Conservation (phyloP, 768 basidiomycete species). For the Pholiota conissans region DNA sequence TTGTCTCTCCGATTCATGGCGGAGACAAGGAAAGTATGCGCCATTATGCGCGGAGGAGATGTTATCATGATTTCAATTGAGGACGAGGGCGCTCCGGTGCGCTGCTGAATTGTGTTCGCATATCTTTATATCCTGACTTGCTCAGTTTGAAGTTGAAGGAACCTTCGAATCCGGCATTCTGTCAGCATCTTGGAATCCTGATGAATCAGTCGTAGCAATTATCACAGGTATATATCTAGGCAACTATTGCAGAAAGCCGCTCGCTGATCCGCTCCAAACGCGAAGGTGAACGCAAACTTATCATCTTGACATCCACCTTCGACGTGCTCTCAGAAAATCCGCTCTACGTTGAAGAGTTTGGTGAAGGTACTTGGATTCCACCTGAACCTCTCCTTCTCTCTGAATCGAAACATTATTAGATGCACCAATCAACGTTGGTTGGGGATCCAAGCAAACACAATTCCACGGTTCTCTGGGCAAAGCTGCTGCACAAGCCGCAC, state of each 20-base stretch:
- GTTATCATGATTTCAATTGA: conserved; percentile 68
- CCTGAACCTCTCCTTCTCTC: not conserved
- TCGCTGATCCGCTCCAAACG: not conserved
- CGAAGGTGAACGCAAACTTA: conserved; percentile 72
- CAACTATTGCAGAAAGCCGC: not conserved
- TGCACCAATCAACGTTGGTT: conserved; percentile 92
- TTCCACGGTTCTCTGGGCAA: conserved; percentile 97
- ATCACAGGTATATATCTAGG: conserved; percentile 60
- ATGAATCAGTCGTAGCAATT: conserved; percentile 83
- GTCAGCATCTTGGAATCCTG: conserved; percentile 88
- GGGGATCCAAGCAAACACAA: conserved; percentile 96
- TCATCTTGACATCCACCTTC: conserved; percentile 87
- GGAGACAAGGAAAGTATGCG: conserved; percentile 65
- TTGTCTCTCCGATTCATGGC: conserved; percentile 69
- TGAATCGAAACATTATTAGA: conserved; percentile 44
- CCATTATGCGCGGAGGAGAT: conserved; percentile 79
- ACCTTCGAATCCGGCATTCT: conserved; percentile 83
- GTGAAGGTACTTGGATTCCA: conserved; percentile 59
- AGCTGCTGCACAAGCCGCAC: conserved; percentile 62
- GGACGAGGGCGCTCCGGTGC: conserved; percentile 45
- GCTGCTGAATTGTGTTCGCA: conserved; percentile 17
- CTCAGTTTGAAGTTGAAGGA: conserved; percentile 79
- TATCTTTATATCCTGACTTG: conserved; percentile 4
- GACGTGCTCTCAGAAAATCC: conserved; percentile 83
- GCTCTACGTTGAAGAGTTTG: conserved; percentile 75